These are phyloP conservation scores for Erythrophleum fordii DNA, from an alignment of 306 rosid genomes.

Conservation along the genomic window DNA sequence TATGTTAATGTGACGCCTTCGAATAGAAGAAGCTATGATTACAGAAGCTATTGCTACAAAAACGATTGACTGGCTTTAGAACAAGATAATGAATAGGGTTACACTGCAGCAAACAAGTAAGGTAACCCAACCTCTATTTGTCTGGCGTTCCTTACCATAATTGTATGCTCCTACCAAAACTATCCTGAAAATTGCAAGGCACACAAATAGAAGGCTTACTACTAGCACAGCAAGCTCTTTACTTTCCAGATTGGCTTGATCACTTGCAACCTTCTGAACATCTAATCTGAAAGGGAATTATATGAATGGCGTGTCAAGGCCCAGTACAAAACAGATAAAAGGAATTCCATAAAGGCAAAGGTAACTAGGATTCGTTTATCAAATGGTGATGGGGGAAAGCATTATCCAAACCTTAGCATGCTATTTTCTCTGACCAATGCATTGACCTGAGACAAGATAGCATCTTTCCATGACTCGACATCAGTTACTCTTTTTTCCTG, in stretches of 20 bases:
- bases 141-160: conserved; percentile 45
- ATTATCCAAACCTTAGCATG: conserved; percentile 59
- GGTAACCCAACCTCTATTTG: conserved; percentile 69
- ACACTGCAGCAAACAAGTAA: conserved; percentile 66
- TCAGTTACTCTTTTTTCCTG: conserved; percentile 67
- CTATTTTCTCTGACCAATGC: conserved; percentile 65
- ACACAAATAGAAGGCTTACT: conserved; percentile 64
- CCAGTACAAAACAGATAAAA: neutral
- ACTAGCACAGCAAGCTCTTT: conserved; percentile 75
- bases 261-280: conserved; percentile 53
- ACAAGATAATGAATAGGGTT: conserved; percentile 60
- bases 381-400: neutral
- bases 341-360: neutral
- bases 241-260: conserved; percentile 64
- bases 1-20: conserved; percentile 3
- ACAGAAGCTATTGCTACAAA: neutral
- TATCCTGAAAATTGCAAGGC: conserved; percentile 66
- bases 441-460: conserved; percentile 59
- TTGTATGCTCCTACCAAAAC: conserved; percentile 51
- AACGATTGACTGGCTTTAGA: conserved; percentile 52
- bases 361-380: neutral
- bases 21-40: conserved; percentile 11
- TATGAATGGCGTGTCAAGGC: conserved; percentile 2
- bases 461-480: conserved; percentile 72
- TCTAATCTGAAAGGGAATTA: conserved; percentile 58